phyloP scores from a whole-genome alignment of 2,329 filamentous ascomycete genomes.

The Fusarium agapanthi region DNA sequence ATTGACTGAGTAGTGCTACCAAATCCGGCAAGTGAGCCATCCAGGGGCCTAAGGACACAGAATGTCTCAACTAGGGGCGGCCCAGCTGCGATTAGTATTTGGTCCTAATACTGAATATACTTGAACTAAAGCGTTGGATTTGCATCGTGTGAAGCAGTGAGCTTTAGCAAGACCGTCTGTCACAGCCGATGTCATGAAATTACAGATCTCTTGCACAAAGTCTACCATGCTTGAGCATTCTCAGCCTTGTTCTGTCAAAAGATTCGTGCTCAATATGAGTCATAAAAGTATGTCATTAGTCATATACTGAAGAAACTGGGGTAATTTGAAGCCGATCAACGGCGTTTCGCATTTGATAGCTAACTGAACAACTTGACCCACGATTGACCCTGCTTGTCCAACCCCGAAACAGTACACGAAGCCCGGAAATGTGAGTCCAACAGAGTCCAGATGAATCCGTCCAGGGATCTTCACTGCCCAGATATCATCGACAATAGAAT shows the following conservation, averaged over 20 bases:
- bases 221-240: not conserved
- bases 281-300: not conserved
- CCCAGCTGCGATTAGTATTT: not conserved
- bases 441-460: too few species aligned
- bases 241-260: not conserved
- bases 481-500: not conserved
- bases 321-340: not conserved
- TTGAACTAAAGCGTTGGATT: too few species aligned
- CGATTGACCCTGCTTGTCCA: too few species aligned
- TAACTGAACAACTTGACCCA: not conserved
- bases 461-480: not conserved
- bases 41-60: not conserved
- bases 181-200: not conserved
- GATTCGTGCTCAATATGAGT: too few species aligned
- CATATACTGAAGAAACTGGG: not conserved
- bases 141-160: not conserved
- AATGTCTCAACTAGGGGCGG: not conserved
- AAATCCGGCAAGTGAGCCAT: not conserved
- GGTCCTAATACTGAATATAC: too few species aligned
- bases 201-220: not conserved
- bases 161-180: not conserved
- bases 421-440: not conserved
- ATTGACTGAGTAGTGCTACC: not conserved
- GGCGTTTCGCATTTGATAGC: not conserved
- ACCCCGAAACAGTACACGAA: not conserved